phyloP scores from a whole-genome alignment of 2,329 filamentous ascomycete genomes.

The Exophiala alcalophila region DNA sequence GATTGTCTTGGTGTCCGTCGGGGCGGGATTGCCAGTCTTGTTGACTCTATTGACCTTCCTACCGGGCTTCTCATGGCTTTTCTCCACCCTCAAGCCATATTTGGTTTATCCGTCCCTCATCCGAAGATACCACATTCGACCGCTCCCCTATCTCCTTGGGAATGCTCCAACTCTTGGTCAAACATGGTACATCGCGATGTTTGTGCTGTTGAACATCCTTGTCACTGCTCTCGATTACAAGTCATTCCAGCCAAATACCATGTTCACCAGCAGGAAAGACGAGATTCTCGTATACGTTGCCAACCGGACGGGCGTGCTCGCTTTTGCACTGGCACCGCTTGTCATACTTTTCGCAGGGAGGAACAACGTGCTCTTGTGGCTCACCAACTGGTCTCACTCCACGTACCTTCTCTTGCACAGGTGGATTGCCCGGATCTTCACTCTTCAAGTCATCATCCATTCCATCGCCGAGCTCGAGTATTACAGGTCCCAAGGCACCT shows the following conservation, averaged over 20 bases:
- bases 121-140: conserved; percentile 15
- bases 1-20: not conserved
- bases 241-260: conserved; percentile 29
- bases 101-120: conserved; percentile 18
- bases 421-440: conserved; percentile 33
- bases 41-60: not conserved
- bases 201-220: conserved; percentile 34
- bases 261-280: conserved; percentile 9
- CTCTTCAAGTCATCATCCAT: conserved; percentile 24
- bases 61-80: not conserved
- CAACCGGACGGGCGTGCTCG: conserved; percentile 24
- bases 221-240: conserved; percentile 31
- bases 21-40: not conserved
- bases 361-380: conserved; percentile 22
- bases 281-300: conserved; percentile 18
- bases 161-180: conserved; percentile 32
- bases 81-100: conserved; percentile 5
- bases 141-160: conserved; percentile 22
- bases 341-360: conserved; percentile 19
- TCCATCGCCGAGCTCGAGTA: conserved; percentile 19
- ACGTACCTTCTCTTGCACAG: conserved; percentile 41
- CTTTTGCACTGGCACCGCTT: conserved; percentile 23
- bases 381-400: conserved; percentile 37
- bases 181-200: conserved; percentile 31
- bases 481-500: conserved; percentile 6